Evolutionary conservation across 331 rosid species (phyloP).

Genomic region (Quercus lobata): DNA sequence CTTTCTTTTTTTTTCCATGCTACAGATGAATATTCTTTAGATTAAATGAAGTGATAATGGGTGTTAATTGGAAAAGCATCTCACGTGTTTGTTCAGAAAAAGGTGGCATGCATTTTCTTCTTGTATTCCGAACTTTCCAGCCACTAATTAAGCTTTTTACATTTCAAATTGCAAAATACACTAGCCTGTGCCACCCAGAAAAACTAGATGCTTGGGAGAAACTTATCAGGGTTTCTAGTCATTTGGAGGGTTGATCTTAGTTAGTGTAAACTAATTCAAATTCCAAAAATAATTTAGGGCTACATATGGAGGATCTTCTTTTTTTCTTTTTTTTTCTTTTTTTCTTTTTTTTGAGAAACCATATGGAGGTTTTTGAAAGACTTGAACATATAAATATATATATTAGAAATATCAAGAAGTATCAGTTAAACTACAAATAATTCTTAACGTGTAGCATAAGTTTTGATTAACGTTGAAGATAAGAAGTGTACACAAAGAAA

Average conservation of each 20-base stretch:
- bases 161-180: constrained; percentile 24
- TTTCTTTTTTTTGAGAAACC: no score
- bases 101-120: constrained; percentile 6
- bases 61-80: not conserved
- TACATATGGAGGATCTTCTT: no score
- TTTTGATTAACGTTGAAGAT: no score
- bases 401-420: no score
- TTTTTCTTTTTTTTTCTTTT: no score
- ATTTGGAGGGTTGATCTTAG: not conserved
- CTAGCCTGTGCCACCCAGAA: constrained; percentile 19
- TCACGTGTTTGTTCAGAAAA: not conserved
- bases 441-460: no score
- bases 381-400: not conserved
- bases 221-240: constrained; percentile 22
- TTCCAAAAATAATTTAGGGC: no score
- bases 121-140: constrained; percentile 46
- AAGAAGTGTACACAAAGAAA: no score
- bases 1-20: constrained; percentile 5
- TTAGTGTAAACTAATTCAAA: no score
- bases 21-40: constrained; percentile 30
- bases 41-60: constrained; percentile 15
- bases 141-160: constrained; percentile 15
- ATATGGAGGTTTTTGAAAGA: no score
- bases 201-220: constrained; percentile 26
- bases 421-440: no score